Evolutionary conservation across 345 rosid species (phyloP).

Genomic region (Populus ilicifolia): DNA sequence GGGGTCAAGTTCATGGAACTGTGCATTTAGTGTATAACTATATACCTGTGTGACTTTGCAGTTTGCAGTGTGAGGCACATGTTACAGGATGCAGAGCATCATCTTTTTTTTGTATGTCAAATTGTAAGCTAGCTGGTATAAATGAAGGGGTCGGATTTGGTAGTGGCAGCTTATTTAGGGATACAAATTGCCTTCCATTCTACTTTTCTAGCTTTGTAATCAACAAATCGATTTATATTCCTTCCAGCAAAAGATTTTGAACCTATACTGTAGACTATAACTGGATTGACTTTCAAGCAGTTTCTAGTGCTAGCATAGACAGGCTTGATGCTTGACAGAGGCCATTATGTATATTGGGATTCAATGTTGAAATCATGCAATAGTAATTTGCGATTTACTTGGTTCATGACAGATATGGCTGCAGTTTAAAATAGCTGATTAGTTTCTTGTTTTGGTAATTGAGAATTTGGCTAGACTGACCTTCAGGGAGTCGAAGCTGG

Average conservation of each 20-base stretch:
- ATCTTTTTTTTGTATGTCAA: neutral
- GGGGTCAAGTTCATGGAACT: neutral
- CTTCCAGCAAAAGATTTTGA: neutral
- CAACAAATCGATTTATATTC: neutral
- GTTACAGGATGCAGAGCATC: neutral
- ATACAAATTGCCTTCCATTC: neutral
- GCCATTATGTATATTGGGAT: neutral
- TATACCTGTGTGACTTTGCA: neutral
- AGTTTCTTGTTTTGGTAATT: neutral
- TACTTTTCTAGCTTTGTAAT: neutral
- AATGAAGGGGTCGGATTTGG: neutral
- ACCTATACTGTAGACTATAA: neutral
- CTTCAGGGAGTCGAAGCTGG: neutral
- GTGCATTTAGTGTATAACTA: neutral
- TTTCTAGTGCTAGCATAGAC: neutral
- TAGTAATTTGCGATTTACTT: neutral
- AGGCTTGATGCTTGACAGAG: neutral
- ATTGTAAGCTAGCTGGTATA: neutral
- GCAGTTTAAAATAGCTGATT: neutral
- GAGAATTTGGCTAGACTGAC: neutral
- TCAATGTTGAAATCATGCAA: neutral
- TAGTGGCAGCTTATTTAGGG: slow-evolving; percentile 1
- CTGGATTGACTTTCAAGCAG: neutral
- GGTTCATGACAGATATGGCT: neutral
- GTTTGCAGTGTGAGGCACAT: neutral